Evolutionary conservation across 2,329 filamentous ascomycete genomes (phyloP).

Genomic region (Arthrobotrys conoides): DNA sequence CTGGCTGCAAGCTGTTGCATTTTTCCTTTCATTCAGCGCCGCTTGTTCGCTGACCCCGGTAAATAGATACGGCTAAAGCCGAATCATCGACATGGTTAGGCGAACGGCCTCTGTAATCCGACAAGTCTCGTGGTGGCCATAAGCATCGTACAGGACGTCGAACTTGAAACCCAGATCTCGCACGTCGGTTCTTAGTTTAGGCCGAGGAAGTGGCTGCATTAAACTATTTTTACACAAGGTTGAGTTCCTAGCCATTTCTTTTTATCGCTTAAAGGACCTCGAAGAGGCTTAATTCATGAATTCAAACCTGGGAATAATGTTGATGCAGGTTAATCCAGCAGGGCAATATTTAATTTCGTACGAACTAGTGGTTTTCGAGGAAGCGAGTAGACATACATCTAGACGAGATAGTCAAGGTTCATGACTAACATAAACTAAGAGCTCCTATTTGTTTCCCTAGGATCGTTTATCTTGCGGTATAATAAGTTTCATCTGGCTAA

Average conservation of each 20-base stretch:
- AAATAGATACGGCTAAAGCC: constrained; percentile 49
- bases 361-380: neutral
- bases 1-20: constrained; percentile 8
- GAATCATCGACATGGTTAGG: constrained; percentile 45
- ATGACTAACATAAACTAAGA: neutral
- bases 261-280: neutral
- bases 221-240: neutral
- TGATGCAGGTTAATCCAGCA: neutral
- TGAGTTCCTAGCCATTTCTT: no score
- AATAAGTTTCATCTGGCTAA: constrained; percentile 11
- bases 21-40: constrained; percentile 5
- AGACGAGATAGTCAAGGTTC: neutral
- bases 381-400: neutral
- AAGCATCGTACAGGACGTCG: neutral
- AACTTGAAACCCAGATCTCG: constrained; percentile 12
- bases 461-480: neutral
- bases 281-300: constrained; percentile 8
- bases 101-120: constrained; percentile 43
- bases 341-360: neutral
- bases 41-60: constrained; percentile 33
- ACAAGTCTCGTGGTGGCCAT: constrained; percentile 8
- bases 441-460: neutral
- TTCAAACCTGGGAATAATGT: neutral
- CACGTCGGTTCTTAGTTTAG: constrained; percentile 15
- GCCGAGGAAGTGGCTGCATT: neutral